Conservation (phyloP, 192 early-diverging fungal genomes). For the Linnemannia elongata region DNA sequence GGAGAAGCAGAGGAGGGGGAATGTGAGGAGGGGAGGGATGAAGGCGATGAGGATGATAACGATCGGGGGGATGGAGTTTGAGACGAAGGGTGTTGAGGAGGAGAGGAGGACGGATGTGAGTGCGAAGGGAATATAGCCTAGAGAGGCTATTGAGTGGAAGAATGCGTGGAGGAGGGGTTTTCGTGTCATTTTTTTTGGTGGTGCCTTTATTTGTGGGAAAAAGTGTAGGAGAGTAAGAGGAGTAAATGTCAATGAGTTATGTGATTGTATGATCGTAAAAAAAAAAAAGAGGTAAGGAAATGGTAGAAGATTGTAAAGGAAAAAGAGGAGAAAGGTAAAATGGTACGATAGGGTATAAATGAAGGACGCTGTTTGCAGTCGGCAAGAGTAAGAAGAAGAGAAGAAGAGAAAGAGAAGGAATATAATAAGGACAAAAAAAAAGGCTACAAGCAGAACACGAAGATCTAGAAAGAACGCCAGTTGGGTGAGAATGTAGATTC, state of each 20-base stretch:
- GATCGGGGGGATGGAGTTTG: constrained; percentile 29
- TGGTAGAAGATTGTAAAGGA: not conserved
- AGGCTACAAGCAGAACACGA: not conserved
- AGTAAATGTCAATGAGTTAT: not conserved
- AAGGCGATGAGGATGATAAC: constrained; percentile 45
- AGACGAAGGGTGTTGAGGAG: constrained; percentile 35
- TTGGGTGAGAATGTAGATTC: constrained; percentile 23
- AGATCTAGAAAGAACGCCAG: not conserved
- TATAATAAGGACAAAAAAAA: not conserved
- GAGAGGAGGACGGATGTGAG: constrained; percentile 39
- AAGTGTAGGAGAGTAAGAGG: not conserved
- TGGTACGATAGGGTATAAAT: not conserved
- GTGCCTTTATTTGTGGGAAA: not conserved
- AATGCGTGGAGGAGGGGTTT: constrained; percentile 36
- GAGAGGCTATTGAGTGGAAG: constrained; percentile 50
- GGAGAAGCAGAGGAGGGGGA: constrained; percentile 36
- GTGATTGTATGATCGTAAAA: not conserved
- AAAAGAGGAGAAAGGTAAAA: not conserved
- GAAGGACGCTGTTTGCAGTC: no score
- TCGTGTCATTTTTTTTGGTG: constrained; percentile 13
- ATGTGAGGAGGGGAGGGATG: constrained; percentile 34
- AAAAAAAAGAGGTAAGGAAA: not conserved
- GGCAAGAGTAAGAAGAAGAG: not conserved
- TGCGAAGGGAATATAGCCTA: constrained; percentile 50
- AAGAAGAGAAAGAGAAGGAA: not conserved